Evolutionary conservation across 169 alveolate genomes (phyloP).

Genomic region (Cryptosporidium sp.): DNA sequence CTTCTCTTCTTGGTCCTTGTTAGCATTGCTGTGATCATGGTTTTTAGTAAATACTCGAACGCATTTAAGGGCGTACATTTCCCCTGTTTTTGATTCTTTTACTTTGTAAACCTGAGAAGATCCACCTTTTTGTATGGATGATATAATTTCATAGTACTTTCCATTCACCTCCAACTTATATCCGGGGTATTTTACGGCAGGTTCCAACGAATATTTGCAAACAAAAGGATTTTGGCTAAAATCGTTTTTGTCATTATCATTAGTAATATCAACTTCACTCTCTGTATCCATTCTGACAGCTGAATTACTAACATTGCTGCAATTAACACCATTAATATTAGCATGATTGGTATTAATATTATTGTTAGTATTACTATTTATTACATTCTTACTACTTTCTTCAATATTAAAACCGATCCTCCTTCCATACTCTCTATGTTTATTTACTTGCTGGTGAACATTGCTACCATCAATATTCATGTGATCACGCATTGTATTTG

Average conservation of each 20-base stretch:
- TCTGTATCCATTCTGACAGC: neutral
- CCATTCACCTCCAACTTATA: conserved; percentile 72
- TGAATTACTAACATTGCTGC: neutral
- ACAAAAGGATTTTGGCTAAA: conserved; percentile 24
- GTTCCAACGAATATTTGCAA: conserved; percentile 68
- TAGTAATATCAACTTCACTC: neutral
- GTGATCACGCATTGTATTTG: neutral
- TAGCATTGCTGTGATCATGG: conserved; percentile 35
- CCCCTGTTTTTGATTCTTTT: conserved; percentile 50
- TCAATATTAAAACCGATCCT: conserved; percentile 67
- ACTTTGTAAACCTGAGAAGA: conserved; percentile 74
- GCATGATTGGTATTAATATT: neutral
- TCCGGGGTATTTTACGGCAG: conserved; percentile 75
- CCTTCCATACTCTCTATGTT: conserved; percentile 19
- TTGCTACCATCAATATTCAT: neutral
- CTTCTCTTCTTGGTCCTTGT: neutral
- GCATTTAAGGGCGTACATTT: conserved; percentile 63
- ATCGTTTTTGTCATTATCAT: neutral
- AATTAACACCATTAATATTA: neutral
- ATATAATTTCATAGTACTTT: conserved; percentile 57
- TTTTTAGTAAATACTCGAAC: conserved; percentile 57
- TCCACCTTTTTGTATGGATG: conserved; percentile 75
- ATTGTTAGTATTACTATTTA: neutral
- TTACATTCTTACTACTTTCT: neutral
- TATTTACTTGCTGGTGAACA: conserved; percentile 3